Percentiles rank a stretch among this genome's conserved stretches.
These are phyloP conservation scores for Aspergillus tamarii DNA, from an alignment of 2,329 filamentous ascomycete species.

Conservation along the genomic window DNA sequence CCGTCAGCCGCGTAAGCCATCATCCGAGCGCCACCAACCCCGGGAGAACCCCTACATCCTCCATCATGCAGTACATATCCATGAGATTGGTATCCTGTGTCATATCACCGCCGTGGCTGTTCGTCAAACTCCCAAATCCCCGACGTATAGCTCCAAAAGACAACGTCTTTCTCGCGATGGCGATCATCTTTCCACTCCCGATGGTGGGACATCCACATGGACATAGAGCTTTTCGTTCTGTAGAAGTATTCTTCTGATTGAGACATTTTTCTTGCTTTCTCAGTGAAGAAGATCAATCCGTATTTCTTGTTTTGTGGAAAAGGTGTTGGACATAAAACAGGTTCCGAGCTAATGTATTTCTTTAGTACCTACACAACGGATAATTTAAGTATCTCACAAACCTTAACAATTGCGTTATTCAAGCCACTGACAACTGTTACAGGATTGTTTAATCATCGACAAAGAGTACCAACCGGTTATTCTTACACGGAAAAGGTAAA, in stretches of 20 bases:
- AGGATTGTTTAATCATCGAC: not conserved
- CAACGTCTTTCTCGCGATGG: not conserved
- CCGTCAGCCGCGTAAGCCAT: not conserved
- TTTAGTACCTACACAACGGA: not conserved
- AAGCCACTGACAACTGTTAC: not conserved
- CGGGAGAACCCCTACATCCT: not conserved
- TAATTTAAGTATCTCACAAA: not conserved
- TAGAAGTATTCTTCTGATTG: not conserved
- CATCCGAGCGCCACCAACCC: not conserved
- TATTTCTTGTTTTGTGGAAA: not conserved
- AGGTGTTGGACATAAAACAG: not conserved
- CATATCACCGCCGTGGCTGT: no score
- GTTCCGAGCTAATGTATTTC: not conserved
- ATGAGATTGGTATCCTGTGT: not conserved
- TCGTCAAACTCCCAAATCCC: not conserved
- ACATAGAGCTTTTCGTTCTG: not conserved
- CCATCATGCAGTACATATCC: not conserved
- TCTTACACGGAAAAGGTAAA: not conserved
- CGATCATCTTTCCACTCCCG: not conserved
- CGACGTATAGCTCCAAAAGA: not conserved
- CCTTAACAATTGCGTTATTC: not conserved
- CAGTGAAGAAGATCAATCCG: not conserved
- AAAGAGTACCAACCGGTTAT: not conserved
- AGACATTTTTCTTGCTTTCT: not conserved
- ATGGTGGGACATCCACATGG: conserved; percentile 1